A percentile compares a stretch with the other conserved stretches of the same genome.
Evolutionary conservation across 2,329 filamentous ascomycete genomes (phyloP).

Genomic region (Neonectria faginata): DNA sequence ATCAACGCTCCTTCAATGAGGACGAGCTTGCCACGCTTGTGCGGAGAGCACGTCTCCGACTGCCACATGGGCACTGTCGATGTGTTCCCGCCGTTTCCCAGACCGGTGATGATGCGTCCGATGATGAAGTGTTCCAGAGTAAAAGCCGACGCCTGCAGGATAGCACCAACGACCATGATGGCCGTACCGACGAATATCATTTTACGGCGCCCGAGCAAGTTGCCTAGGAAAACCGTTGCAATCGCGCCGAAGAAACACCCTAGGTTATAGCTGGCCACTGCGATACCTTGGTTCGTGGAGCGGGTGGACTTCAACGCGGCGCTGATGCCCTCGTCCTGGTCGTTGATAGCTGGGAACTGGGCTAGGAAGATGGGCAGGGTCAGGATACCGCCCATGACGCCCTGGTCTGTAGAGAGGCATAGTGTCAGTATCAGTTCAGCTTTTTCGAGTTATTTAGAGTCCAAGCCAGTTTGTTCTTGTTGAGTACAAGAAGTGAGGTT

Average conservation of each 20-base stretch:
- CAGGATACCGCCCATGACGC: constrained; percentile 80
- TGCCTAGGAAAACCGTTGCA: too few species aligned
- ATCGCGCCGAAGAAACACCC: constrained; percentile 69
- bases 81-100: constrained; percentile 68
- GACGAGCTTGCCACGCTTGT: constrained; percentile 70
- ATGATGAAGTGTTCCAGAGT: constrained; percentile 66
- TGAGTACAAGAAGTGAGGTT: background rate
- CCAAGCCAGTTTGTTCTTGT: background rate
- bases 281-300: constrained; percentile 65
- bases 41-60: constrained; percentile 67
- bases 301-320: constrained; percentile 53
- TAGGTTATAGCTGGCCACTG: constrained; percentile 68
- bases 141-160: constrained; percentile 69
- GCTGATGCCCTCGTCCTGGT: constrained; percentile 54
- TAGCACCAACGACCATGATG: constrained; percentile 69
- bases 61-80: constrained; percentile 72
- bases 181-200: constrained; percentile 70
- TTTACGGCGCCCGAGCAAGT: constrained; percentile 62
- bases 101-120: constrained; percentile 69
- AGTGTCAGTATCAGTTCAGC: background rate
- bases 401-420: constrained; percentile 68
- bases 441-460: background rate
- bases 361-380: constrained; percentile 71
- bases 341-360: constrained; percentile 66
- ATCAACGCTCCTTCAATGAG: constrained; percentile 71